Evolutionary conservation across 2,329 filamentous ascomycete genomes (phyloP), one percentile per base, ranked within the genome.

Genomic region (Aspergillus eucalypticola): DNA sequence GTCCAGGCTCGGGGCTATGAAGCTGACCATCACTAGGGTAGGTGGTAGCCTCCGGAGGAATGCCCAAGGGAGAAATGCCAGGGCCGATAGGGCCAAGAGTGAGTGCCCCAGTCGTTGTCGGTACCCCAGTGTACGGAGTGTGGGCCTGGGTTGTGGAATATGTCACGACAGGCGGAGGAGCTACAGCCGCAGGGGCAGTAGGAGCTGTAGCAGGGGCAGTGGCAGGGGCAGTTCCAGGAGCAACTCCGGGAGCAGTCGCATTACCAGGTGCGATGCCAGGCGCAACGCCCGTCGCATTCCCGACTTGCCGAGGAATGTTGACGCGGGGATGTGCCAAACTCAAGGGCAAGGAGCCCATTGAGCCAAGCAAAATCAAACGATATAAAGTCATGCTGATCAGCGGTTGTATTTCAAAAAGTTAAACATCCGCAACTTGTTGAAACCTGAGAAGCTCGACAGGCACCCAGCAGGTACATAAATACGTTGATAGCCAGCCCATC

Each of bases 11-110:
- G 1, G 84, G 79, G n/a, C 84, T 78, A 58, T 90, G 84, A 1
- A 93, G 84, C 58, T 83, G 71, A 11, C 91, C 91, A 66, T 93
- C 83, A 7, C 86, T 84, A 8, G 88, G 88, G 72, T 95, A 95
- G 51, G 85, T 84, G 39, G 86, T 88, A 3, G 87, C 88, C 7
- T 83, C 85, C 0, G 84, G 81, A 29, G 83, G 82, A 0, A 87
- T 82, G 10, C 87, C 86, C 0, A 84, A 72, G 1, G 83, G 78
- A 0, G 84, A 76, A 53, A 94, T 83, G 1, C 83, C 84, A 0
- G 84, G 74, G 0, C 84, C 86, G 0, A 88, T 63, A 3, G 73
- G 66, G 35, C 61, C 64, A 0, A 86, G 81, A 0, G 76, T 78
- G 3, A 90, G 73, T 21, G 90, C 90, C 3, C 90, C 90, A 0